Evolutionary conservation across 345 rosid genomes (phyloP).

Genomic region (Aegle marmelos): DNA sequence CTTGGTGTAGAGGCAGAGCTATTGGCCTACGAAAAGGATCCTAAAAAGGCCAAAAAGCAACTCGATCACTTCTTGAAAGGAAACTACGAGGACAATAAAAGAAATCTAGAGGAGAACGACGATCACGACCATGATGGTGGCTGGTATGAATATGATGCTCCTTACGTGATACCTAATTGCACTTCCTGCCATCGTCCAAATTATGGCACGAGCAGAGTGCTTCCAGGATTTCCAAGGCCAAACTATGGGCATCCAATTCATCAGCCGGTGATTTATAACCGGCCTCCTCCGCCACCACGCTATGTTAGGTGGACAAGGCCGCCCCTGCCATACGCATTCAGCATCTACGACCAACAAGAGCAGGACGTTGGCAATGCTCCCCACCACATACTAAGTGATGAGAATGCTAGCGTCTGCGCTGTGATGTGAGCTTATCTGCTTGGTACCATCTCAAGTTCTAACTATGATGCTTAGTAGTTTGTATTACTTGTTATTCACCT

Average conservation of each 20-base stretch:
- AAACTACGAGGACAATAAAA: not conserved
- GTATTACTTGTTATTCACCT: too few relatives aligned
- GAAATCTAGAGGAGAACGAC: not conserved
- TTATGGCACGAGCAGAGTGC: not conserved
- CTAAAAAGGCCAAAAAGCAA: not conserved
- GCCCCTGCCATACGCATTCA: conserved; percentile 16
- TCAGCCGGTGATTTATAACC: not conserved
- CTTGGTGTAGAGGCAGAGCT: conserved; percentile 18
- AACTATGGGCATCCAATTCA: not conserved
- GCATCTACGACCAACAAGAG: conserved; percentile 14
- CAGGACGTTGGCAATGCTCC: conserved; percentile 12
- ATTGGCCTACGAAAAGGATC: conserved; percentile 11
- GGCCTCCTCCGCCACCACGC: not conserved
- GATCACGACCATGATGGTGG: not conserved
- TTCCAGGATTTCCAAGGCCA: not conserved
- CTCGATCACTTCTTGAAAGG: not conserved
- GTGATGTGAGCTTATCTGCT: conserved; percentile 12
- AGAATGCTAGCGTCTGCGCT: conserved; percentile 20
- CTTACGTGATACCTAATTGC: not conserved
- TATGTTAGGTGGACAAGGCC: not conserved
- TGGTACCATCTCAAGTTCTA: too few relatives aligned
- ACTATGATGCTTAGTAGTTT: too few relatives aligned
- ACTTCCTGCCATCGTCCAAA: not conserved
- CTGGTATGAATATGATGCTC: not conserved
- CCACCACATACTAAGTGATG: conserved; percentile 22